Conservation (phyloP, 2,329 filamentous ascomycete genomes). For the Penicillium sumatraense region DNA sequence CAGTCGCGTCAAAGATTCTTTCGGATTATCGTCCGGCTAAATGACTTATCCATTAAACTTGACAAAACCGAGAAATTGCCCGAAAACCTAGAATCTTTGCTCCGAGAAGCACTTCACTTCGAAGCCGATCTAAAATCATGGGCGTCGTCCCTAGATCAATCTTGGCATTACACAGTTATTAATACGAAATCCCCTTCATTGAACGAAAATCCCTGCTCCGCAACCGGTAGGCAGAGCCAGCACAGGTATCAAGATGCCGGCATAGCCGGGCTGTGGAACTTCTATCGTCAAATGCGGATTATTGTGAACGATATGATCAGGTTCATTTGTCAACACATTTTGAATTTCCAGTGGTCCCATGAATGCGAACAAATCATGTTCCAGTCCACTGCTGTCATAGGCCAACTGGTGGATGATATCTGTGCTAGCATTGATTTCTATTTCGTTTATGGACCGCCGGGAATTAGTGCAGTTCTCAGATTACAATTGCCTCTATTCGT, state of each 20-base stretch:
- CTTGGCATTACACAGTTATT: neutral
- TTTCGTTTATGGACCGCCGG: slow-evolving; percentile 8
- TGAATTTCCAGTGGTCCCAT: neutral
- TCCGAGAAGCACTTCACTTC: slow-evolving; percentile 14
- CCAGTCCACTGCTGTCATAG: slow-evolving; percentile 2
- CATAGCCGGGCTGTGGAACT: slow-evolving; percentile 26
- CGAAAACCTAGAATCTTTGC: neutral
- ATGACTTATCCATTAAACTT: slow-evolving; percentile 15
- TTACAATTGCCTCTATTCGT: slow-evolving; percentile 25
- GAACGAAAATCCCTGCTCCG: neutral
- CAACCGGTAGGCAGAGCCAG: slow-evolving; percentile 11
- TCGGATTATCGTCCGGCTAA: slow-evolving; percentile 11
- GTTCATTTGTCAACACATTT: neutral
- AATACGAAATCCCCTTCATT: neutral
- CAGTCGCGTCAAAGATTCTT: slow-evolving; percentile 17
- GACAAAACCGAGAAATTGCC: neutral
- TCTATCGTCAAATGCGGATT: slow-evolving; percentile 28
- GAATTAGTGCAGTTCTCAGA: slow-evolving; percentile 15
- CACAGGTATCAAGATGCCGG: slow-evolving; percentile 24
- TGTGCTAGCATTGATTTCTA: slow-evolving; percentile 24
- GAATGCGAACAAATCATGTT: neutral
- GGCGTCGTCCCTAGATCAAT: slow-evolving; percentile 14
- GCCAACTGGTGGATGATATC: slow-evolving; percentile 20
- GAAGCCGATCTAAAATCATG: slow-evolving; percentile 19
- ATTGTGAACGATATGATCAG: slow-evolving; percentile 18